Conservation (phyloP, 352 stramenopile species). For the Pythium scleroteichum region DNA sequence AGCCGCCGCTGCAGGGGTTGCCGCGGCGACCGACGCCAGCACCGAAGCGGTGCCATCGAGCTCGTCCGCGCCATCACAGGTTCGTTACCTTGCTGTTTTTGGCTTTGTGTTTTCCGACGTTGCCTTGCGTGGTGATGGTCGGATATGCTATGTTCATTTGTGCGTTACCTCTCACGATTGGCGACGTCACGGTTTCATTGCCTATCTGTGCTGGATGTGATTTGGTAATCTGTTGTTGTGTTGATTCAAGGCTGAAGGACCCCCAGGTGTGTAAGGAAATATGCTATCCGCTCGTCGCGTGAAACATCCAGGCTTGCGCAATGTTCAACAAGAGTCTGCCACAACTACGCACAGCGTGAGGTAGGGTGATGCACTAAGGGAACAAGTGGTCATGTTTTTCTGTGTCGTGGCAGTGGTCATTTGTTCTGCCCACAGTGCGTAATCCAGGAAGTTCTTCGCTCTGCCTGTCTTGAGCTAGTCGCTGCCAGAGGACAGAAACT, state of each 20-base stretch:
- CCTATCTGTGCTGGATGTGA: conserved; percentile 29
- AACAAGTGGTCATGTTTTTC: conserved; percentile 19
- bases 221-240: conserved; percentile 37
- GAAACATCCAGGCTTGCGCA: background rate
- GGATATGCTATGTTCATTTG: conserved; percentile 16
- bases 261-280: conserved; percentile 54
- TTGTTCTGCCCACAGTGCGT: no score
- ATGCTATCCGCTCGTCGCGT: background rate
- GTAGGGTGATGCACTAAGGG: conserved; percentile 15
- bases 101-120: conserved; percentile 31
- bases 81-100: conserved; percentile 57
- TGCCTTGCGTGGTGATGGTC: conserved; percentile 12
- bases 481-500: background rate
- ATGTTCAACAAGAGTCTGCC: background rate
- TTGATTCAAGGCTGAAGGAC: conserved; percentile 56
- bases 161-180: conserved; percentile 30
- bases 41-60: conserved; percentile 10
- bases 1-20: conserved; percentile 30
- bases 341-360: conserved; percentile 6
- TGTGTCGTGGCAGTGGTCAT: conserved; percentile 1
- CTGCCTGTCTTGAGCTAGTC: no score
- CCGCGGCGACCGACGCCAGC: conserved; percentile 18
- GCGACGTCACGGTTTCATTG: conserved; percentile 33
- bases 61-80: conserved; percentile 40
- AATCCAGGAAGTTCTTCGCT: no score